These are phyloP conservation scores for Tolypocladium endophyticum DNA, from an alignment of 2,329 filamentous ascomycete species.

Conservation along the genomic window DNA sequence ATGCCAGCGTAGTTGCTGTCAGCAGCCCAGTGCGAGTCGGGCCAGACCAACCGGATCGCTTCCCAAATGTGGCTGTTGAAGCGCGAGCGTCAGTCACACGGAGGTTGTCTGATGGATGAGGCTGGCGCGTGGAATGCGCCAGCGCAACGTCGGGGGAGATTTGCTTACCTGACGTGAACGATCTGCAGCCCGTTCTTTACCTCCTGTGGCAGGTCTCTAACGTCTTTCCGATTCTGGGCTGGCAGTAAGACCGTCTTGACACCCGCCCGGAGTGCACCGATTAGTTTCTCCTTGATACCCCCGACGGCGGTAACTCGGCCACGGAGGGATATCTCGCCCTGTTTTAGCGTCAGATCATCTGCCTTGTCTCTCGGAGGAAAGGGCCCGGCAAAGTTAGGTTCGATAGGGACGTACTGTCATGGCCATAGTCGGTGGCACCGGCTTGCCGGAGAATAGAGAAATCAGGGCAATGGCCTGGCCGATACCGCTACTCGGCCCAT, in stretches of 20 bases:
- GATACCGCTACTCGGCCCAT: slow-evolving; percentile 77
- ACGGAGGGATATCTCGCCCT: slow-evolving; percentile 66
- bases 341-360: slow-evolving; percentile 15
- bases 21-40: slow-evolving; percentile 74
- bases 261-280: slow-evolving; percentile 83
- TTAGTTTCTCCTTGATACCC: slow-evolving; percentile 97
- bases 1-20: slow-evolving; percentile 57
- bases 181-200: slow-evolving; percentile 82
- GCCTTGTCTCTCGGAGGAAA: background rate
- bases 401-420: slow-evolving; percentile 61
- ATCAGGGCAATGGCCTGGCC: slow-evolving; percentile 91
- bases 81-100: slow-evolving; percentile 19
- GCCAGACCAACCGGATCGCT: slow-evolving; percentile 84
- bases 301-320: slow-evolving; percentile 90
- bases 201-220: slow-evolving; percentile 80
- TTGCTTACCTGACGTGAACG: slow-evolving; percentile 69
- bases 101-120: background rate
- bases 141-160: background rate
- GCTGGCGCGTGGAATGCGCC: background rate
- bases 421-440: slow-evolving; percentile 82
- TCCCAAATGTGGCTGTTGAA: slow-evolving; percentile 77
- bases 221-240: slow-evolving; percentile 82
- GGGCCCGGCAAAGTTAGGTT: background rate
- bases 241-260: slow-evolving; percentile 91
- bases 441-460: slow-evolving; percentile 74